Conservation (phyloP, 106 monocot species). For the Apostasia shenzhenica region DNA sequence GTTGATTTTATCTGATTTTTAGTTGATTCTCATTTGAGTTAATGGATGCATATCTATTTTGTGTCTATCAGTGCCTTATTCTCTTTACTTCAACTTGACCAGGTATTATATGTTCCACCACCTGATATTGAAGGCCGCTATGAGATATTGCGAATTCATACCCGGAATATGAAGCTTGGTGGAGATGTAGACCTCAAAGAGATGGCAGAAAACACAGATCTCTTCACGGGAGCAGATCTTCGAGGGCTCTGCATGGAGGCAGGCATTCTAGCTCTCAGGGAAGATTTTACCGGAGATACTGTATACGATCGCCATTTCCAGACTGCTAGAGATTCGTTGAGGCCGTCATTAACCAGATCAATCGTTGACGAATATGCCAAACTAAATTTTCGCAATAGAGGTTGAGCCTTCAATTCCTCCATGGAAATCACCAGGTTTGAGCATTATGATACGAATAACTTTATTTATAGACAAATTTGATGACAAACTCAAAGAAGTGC, state of each 20-base stretch:
- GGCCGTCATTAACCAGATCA: conserved; percentile 60
- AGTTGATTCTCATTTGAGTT: no score
- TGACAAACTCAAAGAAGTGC: no score
- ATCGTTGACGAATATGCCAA: conserved; percentile 51
- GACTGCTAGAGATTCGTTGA: conserved; percentile 37
- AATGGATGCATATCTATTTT: no score
- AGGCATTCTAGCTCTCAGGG: conserved; percentile 64
- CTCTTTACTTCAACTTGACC: background rate
- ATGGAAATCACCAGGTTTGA: no score
- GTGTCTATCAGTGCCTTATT: no score
- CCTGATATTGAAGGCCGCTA: conserved; percentile 61
- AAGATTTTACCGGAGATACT: conserved; percentile 31
- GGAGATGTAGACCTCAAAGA: conserved; percentile 55
- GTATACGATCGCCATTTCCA: conserved; percentile 49
- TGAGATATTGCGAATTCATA: conserved; percentile 71
- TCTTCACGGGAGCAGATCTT: conserved; percentile 84
- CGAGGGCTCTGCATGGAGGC: conserved; percentile 68
- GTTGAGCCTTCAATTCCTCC: background rate
- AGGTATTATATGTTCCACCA: conserved; percentile 92
- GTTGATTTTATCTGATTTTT: no score
- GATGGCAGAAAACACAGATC: conserved; percentile 55
- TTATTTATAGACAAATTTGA: no score
- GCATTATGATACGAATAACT: no score
- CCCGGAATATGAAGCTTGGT: conserved; percentile 55
- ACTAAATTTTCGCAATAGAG: background rate